phyloP scores from a whole-genome alignment of 2,329 filamentous ascomycete genomes.

The Pseudogymnoascus verrucosus region DNA sequence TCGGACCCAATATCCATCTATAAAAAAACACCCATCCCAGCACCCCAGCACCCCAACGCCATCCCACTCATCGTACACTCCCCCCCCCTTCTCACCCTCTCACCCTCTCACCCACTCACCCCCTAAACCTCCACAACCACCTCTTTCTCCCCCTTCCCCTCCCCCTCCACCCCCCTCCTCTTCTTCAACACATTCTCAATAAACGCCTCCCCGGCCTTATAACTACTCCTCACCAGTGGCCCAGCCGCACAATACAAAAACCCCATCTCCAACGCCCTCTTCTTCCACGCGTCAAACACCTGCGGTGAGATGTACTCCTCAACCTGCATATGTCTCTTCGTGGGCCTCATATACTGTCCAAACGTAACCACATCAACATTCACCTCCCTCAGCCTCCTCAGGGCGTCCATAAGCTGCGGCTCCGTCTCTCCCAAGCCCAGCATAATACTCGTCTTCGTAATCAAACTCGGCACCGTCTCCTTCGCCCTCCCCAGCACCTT shows the following conservation, averaged over 20 bases:
- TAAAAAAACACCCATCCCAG: background rate
- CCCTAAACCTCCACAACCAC: background rate
- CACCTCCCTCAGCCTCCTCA: constrained; percentile 66
- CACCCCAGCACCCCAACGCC: background rate
- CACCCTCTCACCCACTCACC: background rate
- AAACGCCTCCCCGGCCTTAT: constrained; percentile 97
- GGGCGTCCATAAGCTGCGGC: constrained; percentile 69
- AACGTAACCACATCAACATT: constrained; percentile 95
- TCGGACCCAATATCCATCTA: background rate
- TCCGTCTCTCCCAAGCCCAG: constrained; percentile 89
- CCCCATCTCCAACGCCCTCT: constrained; percentile 84
- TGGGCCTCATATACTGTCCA: constrained; percentile 99
- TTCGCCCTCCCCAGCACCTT: constrained; percentile 76
- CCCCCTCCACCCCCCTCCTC: constrained; percentile 16
- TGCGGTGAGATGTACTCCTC: constrained; percentile 90
- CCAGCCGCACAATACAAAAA: constrained; percentile 96
- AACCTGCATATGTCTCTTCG: constrained; percentile 95
- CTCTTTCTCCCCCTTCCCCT: background rate
- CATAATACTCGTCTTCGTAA: constrained; percentile 99
- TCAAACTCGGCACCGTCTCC: constrained; percentile 62
- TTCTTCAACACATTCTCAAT: constrained; percentile 84
- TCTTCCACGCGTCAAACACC: constrained; percentile 84
- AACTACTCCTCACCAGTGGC: constrained; percentile 85
- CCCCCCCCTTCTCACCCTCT: too few species aligned
- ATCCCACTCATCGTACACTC: constrained; percentile 1